Base-by-base conservation (phyloP, 192 early-diverging fungal species). In the Coemansia brasiliensis region DNA sequence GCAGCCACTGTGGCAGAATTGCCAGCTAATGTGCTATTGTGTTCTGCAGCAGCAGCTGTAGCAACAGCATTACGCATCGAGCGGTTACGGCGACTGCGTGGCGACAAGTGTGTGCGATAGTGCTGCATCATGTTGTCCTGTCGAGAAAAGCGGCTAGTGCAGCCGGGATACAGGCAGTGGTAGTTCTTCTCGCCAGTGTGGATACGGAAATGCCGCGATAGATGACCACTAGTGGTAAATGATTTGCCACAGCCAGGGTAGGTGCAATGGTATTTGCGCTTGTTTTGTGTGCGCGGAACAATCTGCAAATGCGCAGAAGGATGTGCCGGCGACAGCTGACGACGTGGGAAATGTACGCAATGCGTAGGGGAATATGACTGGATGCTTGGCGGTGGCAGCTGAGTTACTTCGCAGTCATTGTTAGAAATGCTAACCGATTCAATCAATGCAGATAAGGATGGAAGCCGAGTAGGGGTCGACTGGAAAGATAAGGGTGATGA, bases 41-140 rank as follows among this genome's bases (percentile, higher is more conserved):
- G 32, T 32, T 29, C 29, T 6, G 49, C 16, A 5, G 46, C 27
- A 3, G 46, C 27, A 13, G 24, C 24, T 8, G 46, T 25, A n/a
- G n/a, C n/a, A 35, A 35, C 7, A 2, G 32, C 32, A 35, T 59
- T 67, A 29, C 67, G 60, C 26, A 55, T 49, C 21, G 55, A 55
- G 57, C 35, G 55, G 18, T 62, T 70, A 39, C 67, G 62, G 32
- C 86, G 83, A 17, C 84, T 86, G 60, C 86, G 86, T 20, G 84
- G 65, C 40, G 88, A 88, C 66, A 87, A 78, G 61, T 92, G 91
- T 6, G 89, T 89, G 41, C 88, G 86, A 64, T 88, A 90, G 61
- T 92, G 91, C 55, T 92, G 91, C 85, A 88, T 90, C 88, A 91
- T 91, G 65, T 92, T 90, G 73, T 92, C 91, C 35, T 90, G 88